Conservation (phyloP, 108 stramenopile genomes). For the Cyclotella sp. region DNA sequence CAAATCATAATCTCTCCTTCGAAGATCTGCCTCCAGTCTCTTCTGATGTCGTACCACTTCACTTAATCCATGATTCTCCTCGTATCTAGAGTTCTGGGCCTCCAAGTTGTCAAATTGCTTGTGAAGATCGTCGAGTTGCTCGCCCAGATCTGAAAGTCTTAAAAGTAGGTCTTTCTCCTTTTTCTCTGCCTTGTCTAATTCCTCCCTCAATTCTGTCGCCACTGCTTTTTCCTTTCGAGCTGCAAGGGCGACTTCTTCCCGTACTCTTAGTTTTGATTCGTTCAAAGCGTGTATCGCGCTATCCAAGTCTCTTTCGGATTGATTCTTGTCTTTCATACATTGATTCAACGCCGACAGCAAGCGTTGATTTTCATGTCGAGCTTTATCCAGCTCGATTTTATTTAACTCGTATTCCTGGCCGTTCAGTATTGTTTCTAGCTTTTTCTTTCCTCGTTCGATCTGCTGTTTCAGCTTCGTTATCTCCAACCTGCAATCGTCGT, state of each 20-base stretch:
- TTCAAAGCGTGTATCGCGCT: slow-evolving; percentile 40
- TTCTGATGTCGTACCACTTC: slow-evolving; percentile 71
- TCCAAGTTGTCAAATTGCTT: slow-evolving; percentile 56
- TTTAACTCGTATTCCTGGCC: slow-evolving; percentile 30
- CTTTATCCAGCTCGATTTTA: slow-evolving; percentile 21
- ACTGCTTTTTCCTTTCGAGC: slow-evolving; percentile 19
- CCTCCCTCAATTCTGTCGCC: slow-evolving; percentile 13
- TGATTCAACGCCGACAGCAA: slow-evolving; percentile 23
- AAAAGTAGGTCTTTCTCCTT: slow-evolving; percentile 10
- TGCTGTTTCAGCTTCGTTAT: slow-evolving; percentile 37
- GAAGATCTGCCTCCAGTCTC: slow-evolving; percentile 73
- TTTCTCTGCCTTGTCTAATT: slow-evolving; percentile 16
- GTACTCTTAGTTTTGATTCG: slow-evolving; percentile 28
- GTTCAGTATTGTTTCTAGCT: slow-evolving; percentile 4
- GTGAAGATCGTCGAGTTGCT: slow-evolving; percentile 53
- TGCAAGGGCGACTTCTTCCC: slow-evolving; percentile 28
- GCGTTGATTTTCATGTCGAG: slow-evolving; percentile 28
- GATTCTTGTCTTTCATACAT: slow-evolving; percentile 43
- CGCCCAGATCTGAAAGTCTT: slow-evolving; percentile 33
- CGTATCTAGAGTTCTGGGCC: slow-evolving; percentile 65
- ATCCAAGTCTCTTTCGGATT: slow-evolving; percentile 48
- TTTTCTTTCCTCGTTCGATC: slow-evolving; percentile 29
- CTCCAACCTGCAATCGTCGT: slow-evolving; percentile 28
- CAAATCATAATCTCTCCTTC: slow-evolving; percentile 65
- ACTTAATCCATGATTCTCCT: slow-evolving; percentile 71